Base-by-base conservation (phyloP, 2,329 filamentous ascomycete genomes). In the Arthrobotrys musiformis region DNA sequence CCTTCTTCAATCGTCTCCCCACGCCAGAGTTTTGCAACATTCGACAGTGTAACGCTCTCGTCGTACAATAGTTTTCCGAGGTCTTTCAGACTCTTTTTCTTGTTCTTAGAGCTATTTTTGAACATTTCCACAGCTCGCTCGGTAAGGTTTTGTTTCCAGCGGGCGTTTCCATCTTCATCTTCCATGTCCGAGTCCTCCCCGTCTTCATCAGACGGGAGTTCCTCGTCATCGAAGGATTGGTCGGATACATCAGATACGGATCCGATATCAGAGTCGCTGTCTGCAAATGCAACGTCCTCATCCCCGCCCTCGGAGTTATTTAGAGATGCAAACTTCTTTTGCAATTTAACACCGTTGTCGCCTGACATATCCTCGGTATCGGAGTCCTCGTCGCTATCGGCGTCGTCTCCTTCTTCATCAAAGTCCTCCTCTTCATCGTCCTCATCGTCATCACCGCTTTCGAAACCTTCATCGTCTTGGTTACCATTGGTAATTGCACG, bases 241-340 rank as follows among this genome's bases (percentile, higher is more conserved):
- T 83, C 84, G 1, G 85, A 85, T 1, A 88, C 87, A 4, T 85
- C 85, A 7, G 93, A 97, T 79, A 97, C 84, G 2, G 94, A 97
- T 5, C 95, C 95, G 3, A 99, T 87, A 82, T 99, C 96, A 0
- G 95, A 99, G 83, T 99, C 96, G 81, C 93, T 97, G 82, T 99
- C 95, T 13, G 95, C 95, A 85, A 97, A 99, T 0, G 90, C 93
- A 70, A 98, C 81, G 67, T 97, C 93, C 3, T 86, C 85, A 17
- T 86, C 73, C 3, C 48, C 40, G 42, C 79, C 79, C 42, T 86
- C 84, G 28, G 81, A 82, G 40, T 84, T 82, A 6, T 85, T 84
- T 2, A 84, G 82, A 11, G 84, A 82, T 17, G 84, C 82, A 40
- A 83, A 80, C n/a, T 81, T 81, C 11, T 83, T 76, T 79, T 7